phyloP scores from a whole-genome alignment of 83 land plant genomes.

The Diphasiastrum complanatum region DNA sequence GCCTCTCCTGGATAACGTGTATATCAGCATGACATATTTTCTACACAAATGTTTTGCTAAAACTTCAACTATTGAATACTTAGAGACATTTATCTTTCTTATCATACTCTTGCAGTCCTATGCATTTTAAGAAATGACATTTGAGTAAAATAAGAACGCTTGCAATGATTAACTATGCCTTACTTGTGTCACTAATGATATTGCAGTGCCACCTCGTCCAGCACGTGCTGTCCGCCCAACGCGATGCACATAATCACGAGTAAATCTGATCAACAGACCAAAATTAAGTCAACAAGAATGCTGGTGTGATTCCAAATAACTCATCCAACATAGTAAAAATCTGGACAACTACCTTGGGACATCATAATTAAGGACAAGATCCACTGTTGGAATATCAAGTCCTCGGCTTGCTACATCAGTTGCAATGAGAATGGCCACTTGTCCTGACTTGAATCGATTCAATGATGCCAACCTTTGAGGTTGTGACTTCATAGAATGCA shows the following conservation, averaged over 20 bases:
- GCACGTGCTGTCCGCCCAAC: slow-evolving; percentile 92
- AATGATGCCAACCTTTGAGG: slow-evolving; percentile 70
- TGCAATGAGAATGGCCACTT: slow-evolving; percentile 71
- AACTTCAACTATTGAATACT: no score
- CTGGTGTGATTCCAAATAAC: neutral
- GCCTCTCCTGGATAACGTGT: no score
- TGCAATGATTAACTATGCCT: slow-evolving; percentile 1
- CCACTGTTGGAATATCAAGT: slow-evolving; percentile 96
- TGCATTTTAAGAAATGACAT: no score
- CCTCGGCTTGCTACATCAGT: slow-evolving; percentile 99
- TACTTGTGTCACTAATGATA: slow-evolving; percentile 76
- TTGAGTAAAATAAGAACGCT: neutral
- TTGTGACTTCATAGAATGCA: slow-evolving; percentile 83
- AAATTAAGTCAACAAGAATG: neutral
- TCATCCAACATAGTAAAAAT: neutral
- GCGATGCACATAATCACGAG: slow-evolving; percentile 80
- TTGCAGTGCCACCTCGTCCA: slow-evolving; percentile 76
- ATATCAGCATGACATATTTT: no score
- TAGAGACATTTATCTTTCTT: no score
- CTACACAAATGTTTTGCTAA: no score
- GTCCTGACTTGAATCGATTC: slow-evolving; percentile 83
- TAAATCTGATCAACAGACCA: slow-evolving; percentile 34
- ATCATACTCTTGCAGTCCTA: no score
- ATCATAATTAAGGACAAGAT: slow-evolving; percentile 92
- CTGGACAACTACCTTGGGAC: slow-evolving; percentile 64